A percentile compares a stretch with the other conserved stretches of the same genome.
These are phyloP conservation scores for Cenococcum geophilum DNA, from an alignment of 495 filamentous ascomycete genomes.

Conservation along the genomic window DNA sequence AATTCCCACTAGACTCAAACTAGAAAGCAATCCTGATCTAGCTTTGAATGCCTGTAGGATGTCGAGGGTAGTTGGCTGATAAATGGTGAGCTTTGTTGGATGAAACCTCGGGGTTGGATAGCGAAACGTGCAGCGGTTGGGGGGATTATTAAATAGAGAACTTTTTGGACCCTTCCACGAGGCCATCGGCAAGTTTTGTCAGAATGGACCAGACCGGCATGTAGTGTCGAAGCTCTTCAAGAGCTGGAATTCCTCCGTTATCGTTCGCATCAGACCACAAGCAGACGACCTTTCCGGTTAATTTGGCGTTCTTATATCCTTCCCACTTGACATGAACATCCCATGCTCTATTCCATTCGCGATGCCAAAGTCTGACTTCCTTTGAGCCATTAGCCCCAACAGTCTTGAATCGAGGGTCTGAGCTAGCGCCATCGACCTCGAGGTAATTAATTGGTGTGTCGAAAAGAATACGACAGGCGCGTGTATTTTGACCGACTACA, in stretches of 20 bases:
- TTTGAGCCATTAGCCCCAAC: slow-evolving; percentile 48
- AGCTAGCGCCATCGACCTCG: slow-evolving; percentile 51
- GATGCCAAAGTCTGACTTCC: slow-evolving; percentile 64
- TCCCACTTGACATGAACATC: slow-evolving; percentile 67
- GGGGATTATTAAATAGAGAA: slow-evolving; percentile 44
- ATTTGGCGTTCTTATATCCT: slow-evolving; percentile 38
- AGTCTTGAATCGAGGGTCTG: slow-evolving; percentile 51
- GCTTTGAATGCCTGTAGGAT: too few relatives aligned
- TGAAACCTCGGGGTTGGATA: too few relatives aligned
- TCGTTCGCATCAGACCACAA: slow-evolving; percentile 87
- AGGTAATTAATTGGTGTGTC: slow-evolving; percentile 56
- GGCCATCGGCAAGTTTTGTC: slow-evolving; percentile 66
- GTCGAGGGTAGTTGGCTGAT: too few relatives aligned
- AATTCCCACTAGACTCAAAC: too few relatives aligned
- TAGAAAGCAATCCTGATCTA: too few relatives aligned
- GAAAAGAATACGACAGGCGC: slow-evolving; percentile 64
- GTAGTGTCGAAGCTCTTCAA: slow-evolving; percentile 73
- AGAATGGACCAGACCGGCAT: slow-evolving; percentile 71
- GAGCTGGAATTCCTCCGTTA: slow-evolving; percentile 70
- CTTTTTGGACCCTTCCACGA: slow-evolving; percentile 66
- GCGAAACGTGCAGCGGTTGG: too few relatives aligned
- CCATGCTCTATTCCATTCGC: slow-evolving; percentile 70
- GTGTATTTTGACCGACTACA: slow-evolving; percentile 59
- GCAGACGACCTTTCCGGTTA: slow-evolving; percentile 70
- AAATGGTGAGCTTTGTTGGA: too few relatives aligned